Percentiles rank a stretch among this genome's conserved stretches.
phyloP scores from a whole-genome alignment of 805 yeast species.

The Teunomyces lycoperdinae region DNA sequence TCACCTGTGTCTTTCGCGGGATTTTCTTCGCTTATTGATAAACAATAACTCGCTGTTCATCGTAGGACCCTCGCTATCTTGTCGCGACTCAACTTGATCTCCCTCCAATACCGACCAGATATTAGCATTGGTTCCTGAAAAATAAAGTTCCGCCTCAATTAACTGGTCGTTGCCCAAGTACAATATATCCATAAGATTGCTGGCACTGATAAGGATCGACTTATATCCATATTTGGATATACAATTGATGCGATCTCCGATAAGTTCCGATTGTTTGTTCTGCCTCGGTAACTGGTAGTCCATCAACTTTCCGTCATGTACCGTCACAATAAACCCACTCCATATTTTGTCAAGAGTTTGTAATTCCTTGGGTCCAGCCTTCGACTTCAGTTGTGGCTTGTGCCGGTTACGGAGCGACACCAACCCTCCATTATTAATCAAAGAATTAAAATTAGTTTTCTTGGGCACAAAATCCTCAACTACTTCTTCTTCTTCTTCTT shows the following conservation, averaged over 20 bases:
- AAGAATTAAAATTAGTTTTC: constrained; percentile 2
- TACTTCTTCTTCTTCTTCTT: constrained; percentile 15
- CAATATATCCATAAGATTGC: constrained; percentile 66
- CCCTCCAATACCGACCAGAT: constrained; percentile 18
- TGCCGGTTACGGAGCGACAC: constrained; percentile 19
- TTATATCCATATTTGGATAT: constrained; percentile 73
- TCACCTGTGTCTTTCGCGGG: background rate
- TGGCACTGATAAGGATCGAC: constrained; percentile 71
- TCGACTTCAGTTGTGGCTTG: background rate
- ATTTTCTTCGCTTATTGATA: constrained; percentile 45
- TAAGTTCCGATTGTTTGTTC: constrained; percentile 35
- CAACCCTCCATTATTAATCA: constrained; percentile 13
- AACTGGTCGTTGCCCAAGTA: constrained; percentile 75
- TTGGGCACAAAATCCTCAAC: background rate
- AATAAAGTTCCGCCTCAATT: constrained; percentile 56
- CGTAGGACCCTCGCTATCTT: constrained; percentile 11
- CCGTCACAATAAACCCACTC: constrained; percentile 78
- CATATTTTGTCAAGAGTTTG: constrained; percentile 33
- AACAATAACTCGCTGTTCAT: constrained; percentile 47
- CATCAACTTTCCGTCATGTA: constrained; percentile 60
- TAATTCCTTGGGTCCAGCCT: background rate
- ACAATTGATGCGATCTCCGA: constrained; percentile 58
- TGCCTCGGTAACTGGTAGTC: constrained; percentile 58
- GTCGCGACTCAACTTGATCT: background rate
- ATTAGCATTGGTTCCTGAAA: constrained; percentile 35